Evolutionary conservation across 805 yeast genomes (phyloP).

Genomic region (Lipomyces kockii): DNA sequence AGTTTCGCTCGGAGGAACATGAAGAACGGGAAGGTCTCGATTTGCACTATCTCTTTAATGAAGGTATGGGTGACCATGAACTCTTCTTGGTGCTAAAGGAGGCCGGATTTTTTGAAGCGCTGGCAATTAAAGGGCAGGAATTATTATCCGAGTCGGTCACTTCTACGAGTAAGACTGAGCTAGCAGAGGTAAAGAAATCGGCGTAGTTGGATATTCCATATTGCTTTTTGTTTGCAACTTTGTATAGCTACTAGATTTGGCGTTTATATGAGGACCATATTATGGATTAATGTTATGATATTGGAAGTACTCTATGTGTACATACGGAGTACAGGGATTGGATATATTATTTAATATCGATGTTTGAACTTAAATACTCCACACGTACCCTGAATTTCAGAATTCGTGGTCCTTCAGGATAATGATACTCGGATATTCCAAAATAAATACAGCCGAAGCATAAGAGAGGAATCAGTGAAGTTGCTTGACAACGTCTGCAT

Average conservation of each 20-base stretch:
- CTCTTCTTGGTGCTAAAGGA: constrained; percentile 9
- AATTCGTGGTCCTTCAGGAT: too few species aligned
- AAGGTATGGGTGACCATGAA: constrained; percentile 22
- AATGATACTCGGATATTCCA: too few species aligned
- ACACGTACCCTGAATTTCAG: too few species aligned
- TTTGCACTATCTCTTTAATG: constrained; percentile 43
- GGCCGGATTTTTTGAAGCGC: constrained; percentile 9
- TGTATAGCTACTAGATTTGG: not conserved
- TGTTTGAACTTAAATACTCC: too few species aligned
- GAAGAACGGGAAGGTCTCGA: constrained; percentile 89
- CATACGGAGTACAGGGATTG: too few species aligned
- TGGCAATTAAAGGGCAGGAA: constrained; percentile 7
- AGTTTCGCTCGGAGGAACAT: constrained; percentile 79
- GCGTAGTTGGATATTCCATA: not conserved
- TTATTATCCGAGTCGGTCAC: not conserved
- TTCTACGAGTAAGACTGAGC: not conserved
- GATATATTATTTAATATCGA: too few species aligned
- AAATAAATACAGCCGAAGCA: too few species aligned
- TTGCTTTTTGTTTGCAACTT: not conserved
- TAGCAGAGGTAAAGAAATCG: not conserved
- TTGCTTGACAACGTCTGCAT: too few species aligned
- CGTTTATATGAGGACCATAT: not conserved
- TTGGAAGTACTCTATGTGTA: too few species aligned
- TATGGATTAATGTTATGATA: too few species aligned
- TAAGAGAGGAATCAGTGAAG: too few species aligned